phyloP scores from a whole-genome alignment of 768 basidiomycete genomes.

The Dictyophora rubrovolvata region DNA sequence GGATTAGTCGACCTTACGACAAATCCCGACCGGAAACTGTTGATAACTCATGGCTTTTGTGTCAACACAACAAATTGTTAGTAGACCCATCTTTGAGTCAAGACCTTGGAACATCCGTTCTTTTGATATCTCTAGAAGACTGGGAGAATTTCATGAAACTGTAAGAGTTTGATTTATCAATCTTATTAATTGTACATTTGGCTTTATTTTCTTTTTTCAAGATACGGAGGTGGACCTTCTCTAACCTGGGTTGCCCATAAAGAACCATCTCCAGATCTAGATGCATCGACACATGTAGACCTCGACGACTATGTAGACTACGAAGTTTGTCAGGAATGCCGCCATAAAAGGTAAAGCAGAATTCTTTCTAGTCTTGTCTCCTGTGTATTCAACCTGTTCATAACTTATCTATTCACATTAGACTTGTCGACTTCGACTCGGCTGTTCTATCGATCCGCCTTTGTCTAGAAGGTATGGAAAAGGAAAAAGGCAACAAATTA shows the following conservation, averaged over 20 bases:
- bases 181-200: not conserved
- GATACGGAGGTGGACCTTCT: conserved; percentile 48
- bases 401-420: not conserved
- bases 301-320: not conserved
- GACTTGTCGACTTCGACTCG: conserved; percentile 5
- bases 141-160: conserved; percentile 52
- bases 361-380: not conserved
- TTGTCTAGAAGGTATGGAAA: not conserved
- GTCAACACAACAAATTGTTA: conserved; percentile 51
- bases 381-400: not conserved
- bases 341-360: conserved; percentile 39
- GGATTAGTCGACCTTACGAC: conserved; percentile 51
- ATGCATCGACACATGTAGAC: not conserved
- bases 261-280: not conserved
- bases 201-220: conserved; percentile 21
- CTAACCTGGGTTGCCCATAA: not conserved
- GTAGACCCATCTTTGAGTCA: conserved; percentile 55
- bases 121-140: conserved; percentile 49
- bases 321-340: conserved; percentile 49
- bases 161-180: conserved; percentile 37
- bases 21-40: conserved; percentile 47
- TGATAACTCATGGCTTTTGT: conserved; percentile 55
- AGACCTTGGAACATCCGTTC: conserved; percentile 48
- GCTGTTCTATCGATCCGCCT: not conserved
- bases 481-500: not conserved